Conservation (phyloP, 352 stramenopile genomes). For the Globisporangium carolinianum region DNA sequence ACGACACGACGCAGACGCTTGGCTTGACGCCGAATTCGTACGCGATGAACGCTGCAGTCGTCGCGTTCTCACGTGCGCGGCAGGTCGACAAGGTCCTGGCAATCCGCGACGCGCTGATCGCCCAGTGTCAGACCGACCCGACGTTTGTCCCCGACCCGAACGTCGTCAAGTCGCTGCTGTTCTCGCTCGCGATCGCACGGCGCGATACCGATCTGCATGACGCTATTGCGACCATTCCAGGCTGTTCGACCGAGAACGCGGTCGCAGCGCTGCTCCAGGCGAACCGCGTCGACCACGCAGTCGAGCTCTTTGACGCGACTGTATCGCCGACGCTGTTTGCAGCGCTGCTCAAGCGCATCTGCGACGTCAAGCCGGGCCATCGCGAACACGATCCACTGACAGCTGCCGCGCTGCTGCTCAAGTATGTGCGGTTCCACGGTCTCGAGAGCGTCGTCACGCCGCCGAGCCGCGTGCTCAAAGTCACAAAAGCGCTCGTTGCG, state of each 20-base stretch:
- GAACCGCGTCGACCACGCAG: slow-evolving; percentile 27
- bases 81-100: slow-evolving; percentile 44
- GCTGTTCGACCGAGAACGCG: slow-evolving; percentile 30
- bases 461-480: slow-evolving; percentile 32
- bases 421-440: slow-evolving; percentile 45
- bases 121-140: slow-evolving; percentile 8
- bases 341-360: slow-evolving; percentile 29
- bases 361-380: slow-evolving; percentile 17
- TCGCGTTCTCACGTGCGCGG: slow-evolving; percentile 57
- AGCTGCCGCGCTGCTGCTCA: slow-evolving; percentile 43
- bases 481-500: slow-evolving; percentile 37
- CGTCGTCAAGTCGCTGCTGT: slow-evolving; percentile 51
- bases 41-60: slow-evolving; percentile 65
- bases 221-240: slow-evolving; percentile 34
- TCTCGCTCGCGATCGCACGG: slow-evolving; percentile 54
- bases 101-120: slow-evolving; percentile 31
- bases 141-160: slow-evolving; percentile 33
- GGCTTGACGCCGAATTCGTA: slow-evolving; percentile 63
- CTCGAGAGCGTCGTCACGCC: slow-evolving; percentile 21
- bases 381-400: slow-evolving; percentile 26
- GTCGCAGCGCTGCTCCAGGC: slow-evolving; percentile 19
- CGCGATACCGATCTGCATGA: slow-evolving; percentile 33
- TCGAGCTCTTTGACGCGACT: slow-evolving; percentile 40
- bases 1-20: slow-evolving; percentile 63
- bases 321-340: slow-evolving; percentile 27